Conservation (phyloP, 2,329 filamentous ascomycete genomes). For the Phialophora tarda region DNA sequence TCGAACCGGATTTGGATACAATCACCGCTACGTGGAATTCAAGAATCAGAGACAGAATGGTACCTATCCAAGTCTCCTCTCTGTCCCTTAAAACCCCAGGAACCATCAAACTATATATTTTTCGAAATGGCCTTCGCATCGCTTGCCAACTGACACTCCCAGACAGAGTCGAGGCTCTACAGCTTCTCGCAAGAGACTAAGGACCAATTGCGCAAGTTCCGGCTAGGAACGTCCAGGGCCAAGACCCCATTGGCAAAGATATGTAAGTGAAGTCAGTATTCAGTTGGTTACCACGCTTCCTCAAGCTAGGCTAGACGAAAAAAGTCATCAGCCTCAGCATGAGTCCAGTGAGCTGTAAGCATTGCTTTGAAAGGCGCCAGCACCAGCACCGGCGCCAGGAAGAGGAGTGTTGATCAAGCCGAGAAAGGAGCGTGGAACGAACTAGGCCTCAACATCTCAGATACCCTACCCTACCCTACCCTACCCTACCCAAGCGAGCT, state of each 20-base stretch:
- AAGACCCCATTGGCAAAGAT: conserved; percentile 90
- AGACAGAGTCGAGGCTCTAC: conserved; percentile 88
- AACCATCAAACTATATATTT: not conserved
- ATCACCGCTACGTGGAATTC: not conserved
- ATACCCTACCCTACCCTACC: not conserved
- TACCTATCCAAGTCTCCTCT: not conserved
- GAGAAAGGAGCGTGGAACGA: not conserved
- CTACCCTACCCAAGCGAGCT: not conserved
- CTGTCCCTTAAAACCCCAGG: not conserved
- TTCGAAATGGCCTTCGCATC: not conserved
- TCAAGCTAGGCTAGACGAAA: not conserved
- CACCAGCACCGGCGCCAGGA: not conserved
- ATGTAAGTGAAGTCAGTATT: conserved; percentile 69
- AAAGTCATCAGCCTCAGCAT: too few relatives aligned
- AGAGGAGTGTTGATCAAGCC: not conserved
- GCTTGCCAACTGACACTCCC: conserved; percentile 26
- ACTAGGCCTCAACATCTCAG: not conserved
- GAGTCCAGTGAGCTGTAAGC: not conserved
- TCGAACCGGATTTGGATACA: not conserved
- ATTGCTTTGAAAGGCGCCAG: not conserved
- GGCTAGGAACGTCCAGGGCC: conserved; percentile 83
- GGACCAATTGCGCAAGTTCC: conserved; percentile 91
- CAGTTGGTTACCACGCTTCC: not conserved
- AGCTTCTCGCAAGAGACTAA: conserved; percentile 90
- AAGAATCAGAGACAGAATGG: not conserved